phyloP scores from a whole-genome alignment of 345 rosid genomes.

The Eucalyptus lansdowneana region DNA sequence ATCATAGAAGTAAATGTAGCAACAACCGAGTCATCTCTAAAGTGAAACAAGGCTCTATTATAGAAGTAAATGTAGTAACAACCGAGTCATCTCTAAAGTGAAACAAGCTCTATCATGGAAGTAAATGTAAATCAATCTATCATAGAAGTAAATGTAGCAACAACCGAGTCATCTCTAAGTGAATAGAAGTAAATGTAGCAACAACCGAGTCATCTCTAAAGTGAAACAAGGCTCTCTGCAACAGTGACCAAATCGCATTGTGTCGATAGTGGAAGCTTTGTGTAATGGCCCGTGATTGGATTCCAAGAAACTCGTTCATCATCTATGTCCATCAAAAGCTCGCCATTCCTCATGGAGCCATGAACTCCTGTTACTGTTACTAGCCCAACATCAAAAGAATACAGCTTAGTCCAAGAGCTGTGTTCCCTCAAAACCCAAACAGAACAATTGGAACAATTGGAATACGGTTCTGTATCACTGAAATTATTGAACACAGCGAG shows the following conservation, averaged over 20 bases:
- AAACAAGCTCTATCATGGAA: too few species aligned
- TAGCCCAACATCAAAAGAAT: not conserved
- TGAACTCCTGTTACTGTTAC: fast-evolving
- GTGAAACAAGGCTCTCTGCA: not conserved
- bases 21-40: too few species aligned
- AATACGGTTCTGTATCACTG: fast-evolving
- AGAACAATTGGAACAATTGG: not conserved
- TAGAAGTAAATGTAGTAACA: too few species aligned
- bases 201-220: not conserved
- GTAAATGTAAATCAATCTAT: too few species aligned
- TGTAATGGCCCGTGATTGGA: not conserved
- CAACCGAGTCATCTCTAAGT: too few species aligned
- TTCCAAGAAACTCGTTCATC: not conserved
- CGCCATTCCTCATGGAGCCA: not conserved
- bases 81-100: too few species aligned
- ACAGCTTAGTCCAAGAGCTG: not conserved
- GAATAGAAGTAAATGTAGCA: too few species aligned
- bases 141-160: too few species aligned
- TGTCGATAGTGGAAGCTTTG: fast-evolving
- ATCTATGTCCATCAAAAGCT: not conserved
- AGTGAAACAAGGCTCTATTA: too few species aligned
- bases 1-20: too few species aligned
- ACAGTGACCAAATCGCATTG: not conserved
- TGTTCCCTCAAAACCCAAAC: not conserved
- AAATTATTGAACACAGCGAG: not conserved